Evolutionary conservation across 179 eudicot species (phyloP), one percentile per base, ranked within the genome.

Genomic region (Drosera spatulata): DNA sequence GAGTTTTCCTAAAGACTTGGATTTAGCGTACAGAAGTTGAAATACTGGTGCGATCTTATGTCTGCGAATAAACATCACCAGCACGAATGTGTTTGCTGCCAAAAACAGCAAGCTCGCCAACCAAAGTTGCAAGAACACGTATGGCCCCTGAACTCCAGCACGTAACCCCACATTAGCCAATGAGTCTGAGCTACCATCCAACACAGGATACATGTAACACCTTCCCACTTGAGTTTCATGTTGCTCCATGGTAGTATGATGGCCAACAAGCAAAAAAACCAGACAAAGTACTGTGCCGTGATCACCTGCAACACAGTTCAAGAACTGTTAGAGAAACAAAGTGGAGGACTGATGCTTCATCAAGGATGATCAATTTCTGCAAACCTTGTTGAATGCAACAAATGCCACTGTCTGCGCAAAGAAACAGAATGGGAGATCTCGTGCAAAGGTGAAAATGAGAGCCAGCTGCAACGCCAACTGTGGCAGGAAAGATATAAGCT

Each of bases 221-320:
- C 97, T 81, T 80, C 73, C 85, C 88, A 84, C 78, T 78, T 84
- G 14, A 89, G 66, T 64, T 76, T 88, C 85, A 88, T 79, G 50
- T 84, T 84, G 69, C 83, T 88, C 96, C 98, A 91, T 22, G 96
- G 99, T 52, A 93, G 62, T 59, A 79, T 74, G 22, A 93, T 61
- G 8, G 99, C 96, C 67, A 89, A 68, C 75, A 93, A 71, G 76
- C 85, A 81, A 79, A 89, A 89, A 73, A 93, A 86, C 96, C 97
- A 93, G 49, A 93, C 97, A 58, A 93, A 93, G 78, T 93, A 89
- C 55, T 89, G 99, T 2, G 97, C 99, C 41, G 99, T 93, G 41
- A 93, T 88, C 44, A 91, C 98, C 98, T 91, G 85, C 41, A 41
- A 13, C 49, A 51, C 13, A 44, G 59, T 55, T 50, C n/a, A n/a